These are phyloP conservation scores for Dothistroma pini DNA, from an alignment of 2,329 filamentous ascomycete genomes.

Conservation along the genomic window DNA sequence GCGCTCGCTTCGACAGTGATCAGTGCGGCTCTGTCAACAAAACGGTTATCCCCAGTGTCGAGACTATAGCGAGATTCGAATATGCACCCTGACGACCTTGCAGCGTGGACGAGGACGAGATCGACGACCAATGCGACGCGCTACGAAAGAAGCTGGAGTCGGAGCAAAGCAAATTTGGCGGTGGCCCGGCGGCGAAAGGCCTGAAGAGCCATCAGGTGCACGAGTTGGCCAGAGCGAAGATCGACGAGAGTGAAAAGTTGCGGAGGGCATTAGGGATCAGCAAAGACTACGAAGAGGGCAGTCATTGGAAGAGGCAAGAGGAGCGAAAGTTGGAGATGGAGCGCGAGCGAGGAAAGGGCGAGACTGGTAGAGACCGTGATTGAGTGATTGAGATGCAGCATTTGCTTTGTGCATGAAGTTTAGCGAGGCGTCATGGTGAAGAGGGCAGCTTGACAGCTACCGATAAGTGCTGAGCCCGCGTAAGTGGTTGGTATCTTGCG, in stretches of 20 bases:
- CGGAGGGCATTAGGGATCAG: constrained; percentile 82
- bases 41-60: too few relatives aligned
- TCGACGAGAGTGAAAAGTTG: constrained; percentile 87
- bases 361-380: constrained; percentile 20
- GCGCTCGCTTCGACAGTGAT: too few relatives aligned
- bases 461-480: too few relatives aligned
- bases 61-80: background rate
- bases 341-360: constrained; percentile 22
- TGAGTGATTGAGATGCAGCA: constrained; percentile 13
- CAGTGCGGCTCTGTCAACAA: too few relatives aligned
- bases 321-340: constrained; percentile 50
- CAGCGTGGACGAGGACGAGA: constrained; percentile 82
- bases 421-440: constrained; percentile 12
- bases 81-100: background rate
- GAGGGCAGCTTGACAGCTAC: background rate
- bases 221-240: constrained; percentile 93
- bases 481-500: too few relatives aligned
- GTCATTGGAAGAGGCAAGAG: constrained; percentile 81
- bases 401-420: background rate
- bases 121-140: constrained; percentile 69
- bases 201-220: constrained; percentile 94
- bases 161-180: constrained; percentile 49
- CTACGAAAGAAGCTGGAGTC: constrained; percentile 61
- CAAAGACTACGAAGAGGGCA: constrained; percentile 78
- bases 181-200: constrained; percentile 46